Evolutionary conservation across 2,329 filamentous ascomycete genomes (phyloP).

Genomic region (Pseudocercospora macadamiae): DNA sequence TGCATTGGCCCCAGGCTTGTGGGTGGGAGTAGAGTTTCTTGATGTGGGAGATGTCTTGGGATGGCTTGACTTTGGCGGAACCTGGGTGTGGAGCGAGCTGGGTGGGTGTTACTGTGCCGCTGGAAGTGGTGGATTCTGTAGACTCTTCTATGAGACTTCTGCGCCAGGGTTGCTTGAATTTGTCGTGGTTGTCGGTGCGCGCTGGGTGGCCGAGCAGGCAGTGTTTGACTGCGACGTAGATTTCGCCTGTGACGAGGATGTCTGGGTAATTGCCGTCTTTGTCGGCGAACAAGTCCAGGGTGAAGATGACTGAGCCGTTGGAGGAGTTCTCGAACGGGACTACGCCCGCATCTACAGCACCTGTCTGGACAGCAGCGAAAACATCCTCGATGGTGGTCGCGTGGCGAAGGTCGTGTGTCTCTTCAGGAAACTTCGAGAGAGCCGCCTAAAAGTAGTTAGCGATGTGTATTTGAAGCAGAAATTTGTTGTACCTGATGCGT

Average conservation of each 20-base stretch:
- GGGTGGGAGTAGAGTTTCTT: conserved; percentile 87
- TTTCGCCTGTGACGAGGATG: conserved; percentile 78
- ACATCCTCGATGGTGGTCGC: conserved; percentile 64
- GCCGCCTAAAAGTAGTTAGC: conserved; percentile 25
- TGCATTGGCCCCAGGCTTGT: conserved; percentile 93
- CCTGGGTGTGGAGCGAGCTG: conserved; percentile 47
- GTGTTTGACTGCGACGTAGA: conserved; percentile 86
- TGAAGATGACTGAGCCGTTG: conserved; percentile 89
- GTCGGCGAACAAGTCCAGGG: conserved; percentile 86
- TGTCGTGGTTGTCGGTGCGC: background rate
- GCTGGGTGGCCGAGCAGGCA: conserved; percentile 67
- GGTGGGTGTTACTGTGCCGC: conserved; percentile 46
- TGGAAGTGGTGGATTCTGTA: conserved; percentile 1
- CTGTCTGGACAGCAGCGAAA: conserved; percentile 75
- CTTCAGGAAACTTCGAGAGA: conserved; percentile 23
- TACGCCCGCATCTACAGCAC: conserved; percentile 70
- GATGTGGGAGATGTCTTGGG: conserved; percentile 60
- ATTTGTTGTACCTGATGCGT: conserved; percentile 68
- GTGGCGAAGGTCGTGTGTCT: conserved; percentile 40
- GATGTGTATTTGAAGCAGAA: background rate
- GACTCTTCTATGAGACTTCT: conserved; percentile 9
- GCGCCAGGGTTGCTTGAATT: conserved; percentile 15
- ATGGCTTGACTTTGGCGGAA: conserved; percentile 52
- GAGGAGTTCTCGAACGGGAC: conserved; percentile 96
- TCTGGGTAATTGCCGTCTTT: conserved; percentile 64